These are phyloP conservation scores for Fraxinus sp. DNA, from an alignment of 305 asterid species.

Conservation along the genomic window DNA sequence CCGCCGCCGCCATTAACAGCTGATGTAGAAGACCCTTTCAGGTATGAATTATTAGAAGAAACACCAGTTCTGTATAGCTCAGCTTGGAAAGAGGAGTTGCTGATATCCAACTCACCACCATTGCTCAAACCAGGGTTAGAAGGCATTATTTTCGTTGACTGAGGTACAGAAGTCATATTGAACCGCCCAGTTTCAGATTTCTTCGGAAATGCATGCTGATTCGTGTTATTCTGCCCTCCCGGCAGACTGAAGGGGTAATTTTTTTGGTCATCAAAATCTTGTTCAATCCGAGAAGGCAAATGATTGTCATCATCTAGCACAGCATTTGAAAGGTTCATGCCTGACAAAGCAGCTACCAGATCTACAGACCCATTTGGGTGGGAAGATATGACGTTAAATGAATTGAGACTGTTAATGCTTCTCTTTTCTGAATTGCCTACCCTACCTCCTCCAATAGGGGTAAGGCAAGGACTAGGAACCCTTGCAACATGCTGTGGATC, in stretches of 20 bases:
- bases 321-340: conserved; percentile 80
- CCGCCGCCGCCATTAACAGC: conserved; percentile 40
- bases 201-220: conserved; percentile 52
- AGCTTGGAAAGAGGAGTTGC: conserved; percentile 37
- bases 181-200: conserved; percentile 48
- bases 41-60: conserved; percentile 50
- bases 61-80: conserved; percentile 50
- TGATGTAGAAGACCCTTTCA: conserved; percentile 54
- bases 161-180: conserved; percentile 31
- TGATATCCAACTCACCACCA: conserved; percentile 42
- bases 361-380: conserved; percentile 59
- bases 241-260: conserved; percentile 57
- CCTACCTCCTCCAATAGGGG: conserved; percentile 90
- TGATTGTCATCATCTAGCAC: conserved; percentile 47
- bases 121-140: conserved; percentile 43
- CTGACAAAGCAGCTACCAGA: conserved; percentile 78
- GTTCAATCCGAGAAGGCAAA: conserved; percentile 46
- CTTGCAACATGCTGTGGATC: conserved; percentile 79
- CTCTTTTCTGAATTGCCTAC: conserved; percentile 59
- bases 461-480: conserved; percentile 91
- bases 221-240: conserved; percentile 58
- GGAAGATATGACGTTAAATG: conserved; percentile 56
- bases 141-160: conserved; percentile 30
- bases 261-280: conserved; percentile 52
- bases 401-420: conserved; percentile 53